A percentile compares a stretch with the other conserved stretches of the same genome.
Evolutionary conservation across 768 basidiomycete genomes (phyloP).

Genomic region (Naganishia onofrii): DNA sequence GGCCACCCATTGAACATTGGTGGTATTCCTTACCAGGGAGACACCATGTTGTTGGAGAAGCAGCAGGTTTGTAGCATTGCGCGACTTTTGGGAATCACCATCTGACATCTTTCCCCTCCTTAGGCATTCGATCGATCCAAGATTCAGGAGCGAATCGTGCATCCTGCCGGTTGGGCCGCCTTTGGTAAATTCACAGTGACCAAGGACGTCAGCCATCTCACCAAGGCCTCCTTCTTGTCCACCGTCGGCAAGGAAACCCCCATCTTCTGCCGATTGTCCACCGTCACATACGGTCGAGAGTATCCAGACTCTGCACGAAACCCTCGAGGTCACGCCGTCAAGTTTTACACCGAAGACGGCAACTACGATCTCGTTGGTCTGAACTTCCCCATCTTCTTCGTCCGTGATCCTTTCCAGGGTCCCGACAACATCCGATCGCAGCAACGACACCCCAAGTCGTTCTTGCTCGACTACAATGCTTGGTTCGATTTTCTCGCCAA

Average conservation of each 20-base stretch:
- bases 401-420: slow-evolving; percentile 40
- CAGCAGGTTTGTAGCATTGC: slow-evolving; percentile 34
- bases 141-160: slow-evolving; percentile 47
- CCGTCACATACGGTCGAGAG: slow-evolving; percentile 46
- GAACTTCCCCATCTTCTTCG: slow-evolving; percentile 46
- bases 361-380: slow-evolving; percentile 55
- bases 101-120: background rate
- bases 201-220: slow-evolving; percentile 43
- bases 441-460: slow-evolving; percentile 47
- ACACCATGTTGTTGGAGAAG: slow-evolving; percentile 48
- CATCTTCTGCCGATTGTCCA: slow-evolving; percentile 41
- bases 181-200: slow-evolving; percentile 44
- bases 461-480: slow-evolving; percentile 47
- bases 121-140: slow-evolving; percentile 46
- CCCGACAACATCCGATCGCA: slow-evolving; percentile 43
- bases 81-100: background rate
- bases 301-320: slow-evolving; percentile 40
- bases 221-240: slow-evolving; percentile 46
- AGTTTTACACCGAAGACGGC: slow-evolving; percentile 55
- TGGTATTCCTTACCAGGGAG: slow-evolving; percentile 45
- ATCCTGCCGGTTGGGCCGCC: slow-evolving; percentile 39
- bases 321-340: slow-evolving; percentile 49
- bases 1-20: slow-evolving; percentile 46
- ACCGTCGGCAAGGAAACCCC: slow-evolving; percentile 41
- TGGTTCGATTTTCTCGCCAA: slow-evolving; percentile 50